Conservation (phyloP, 2,329 filamentous ascomycete genomes). For the Rhynchosporium secalis region DNA sequence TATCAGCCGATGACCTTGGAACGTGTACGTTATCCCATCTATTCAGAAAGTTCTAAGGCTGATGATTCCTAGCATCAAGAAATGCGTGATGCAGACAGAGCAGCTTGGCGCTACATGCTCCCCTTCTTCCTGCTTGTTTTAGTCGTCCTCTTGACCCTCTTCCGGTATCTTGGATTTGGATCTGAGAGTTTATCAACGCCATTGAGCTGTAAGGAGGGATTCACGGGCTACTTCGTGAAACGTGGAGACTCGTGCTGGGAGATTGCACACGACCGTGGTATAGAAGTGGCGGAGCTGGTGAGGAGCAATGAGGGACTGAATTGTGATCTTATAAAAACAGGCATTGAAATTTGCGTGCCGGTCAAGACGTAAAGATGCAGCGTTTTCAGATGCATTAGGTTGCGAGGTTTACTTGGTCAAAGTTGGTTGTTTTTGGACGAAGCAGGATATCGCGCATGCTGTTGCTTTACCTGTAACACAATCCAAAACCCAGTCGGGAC, state of each 20-base stretch:
- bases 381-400: neutral
- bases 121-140: conserved; percentile 28
- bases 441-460: neutral
- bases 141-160: conserved; percentile 58
- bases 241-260: conserved; percentile 14
- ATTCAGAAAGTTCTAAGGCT: neutral
- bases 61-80: conserved; percentile 2
- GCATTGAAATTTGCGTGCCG: conserved; percentile 47
- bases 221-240: conserved; percentile 7
- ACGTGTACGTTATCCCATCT: neutral
- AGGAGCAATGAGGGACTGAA: conserved; percentile 48
- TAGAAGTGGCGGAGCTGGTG: conserved; percentile 49
- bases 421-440: neutral
- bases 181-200: neutral
- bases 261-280: conserved; percentile 40
- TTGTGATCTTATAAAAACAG: conserved; percentile 48
- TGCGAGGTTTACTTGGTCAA: neutral
- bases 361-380: neutral
- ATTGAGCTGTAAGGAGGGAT: neutral
- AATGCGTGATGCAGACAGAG: conserved; percentile 44
- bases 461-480: neutral
- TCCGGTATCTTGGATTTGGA: conserved; percentile 34
- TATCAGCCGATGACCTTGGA: conserved; percentile 40
- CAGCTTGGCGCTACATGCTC: conserved; percentile 49
- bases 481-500: neutral